A percentile compares a stretch with the other conserved stretches of the same genome.
Conservation (phyloP, 306 rosid species). For the Erythrophleum fordii region DNA sequence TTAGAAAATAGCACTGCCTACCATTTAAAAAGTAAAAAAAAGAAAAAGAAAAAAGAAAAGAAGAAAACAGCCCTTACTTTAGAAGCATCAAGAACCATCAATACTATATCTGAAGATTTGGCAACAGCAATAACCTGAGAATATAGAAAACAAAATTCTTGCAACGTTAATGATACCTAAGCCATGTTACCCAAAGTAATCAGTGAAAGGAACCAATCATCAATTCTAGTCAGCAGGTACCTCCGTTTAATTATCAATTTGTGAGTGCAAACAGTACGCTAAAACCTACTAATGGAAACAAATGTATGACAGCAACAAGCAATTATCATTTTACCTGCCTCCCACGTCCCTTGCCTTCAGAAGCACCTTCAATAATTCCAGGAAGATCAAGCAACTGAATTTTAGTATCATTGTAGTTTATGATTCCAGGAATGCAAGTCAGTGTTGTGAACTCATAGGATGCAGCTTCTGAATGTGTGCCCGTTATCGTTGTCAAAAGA, state of each 20-base stretch:
- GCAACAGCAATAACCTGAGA: slow-evolving; percentile 98
- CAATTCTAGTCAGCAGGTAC: slow-evolving; percentile 3
- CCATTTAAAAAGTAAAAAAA: background rate
- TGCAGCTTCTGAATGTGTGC: slow-evolving; percentile 97
- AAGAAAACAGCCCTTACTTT: slow-evolving; percentile 65
- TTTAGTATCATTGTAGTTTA: slow-evolving; percentile 95
- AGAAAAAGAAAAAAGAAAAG: background rate
- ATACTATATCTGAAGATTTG: slow-evolving; percentile 96
- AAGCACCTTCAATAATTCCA: slow-evolving; percentile 99
- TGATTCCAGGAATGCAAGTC: slow-evolving; percentile 98
- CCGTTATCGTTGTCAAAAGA: slow-evolving; percentile 95
- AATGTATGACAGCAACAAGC: slow-evolving; percentile 16
- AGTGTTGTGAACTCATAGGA: slow-evolving; percentile 98
- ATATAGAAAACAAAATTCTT: slow-evolving; percentile 31
- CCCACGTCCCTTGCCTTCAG: slow-evolving; percentile 99
- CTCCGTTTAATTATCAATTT: background rate
- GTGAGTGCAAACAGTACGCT: background rate
- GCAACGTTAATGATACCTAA: slow-evolving; percentile 33
- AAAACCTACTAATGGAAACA: slow-evolving; percentile 16
- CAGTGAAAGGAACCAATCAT: slow-evolving; percentile 5
- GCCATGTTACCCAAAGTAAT: slow-evolving; percentile 28
- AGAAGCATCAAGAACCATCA: slow-evolving; percentile 98
- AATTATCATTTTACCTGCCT: slow-evolving; percentile 75
- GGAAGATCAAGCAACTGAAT: slow-evolving; percentile 99
- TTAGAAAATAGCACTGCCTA: slow-evolving; percentile 34